These are phyloP conservation scores for Chamaecyparis obtusa DNA, from an alignment of 75 land plant genomes.

Conservation along the genomic window DNA sequence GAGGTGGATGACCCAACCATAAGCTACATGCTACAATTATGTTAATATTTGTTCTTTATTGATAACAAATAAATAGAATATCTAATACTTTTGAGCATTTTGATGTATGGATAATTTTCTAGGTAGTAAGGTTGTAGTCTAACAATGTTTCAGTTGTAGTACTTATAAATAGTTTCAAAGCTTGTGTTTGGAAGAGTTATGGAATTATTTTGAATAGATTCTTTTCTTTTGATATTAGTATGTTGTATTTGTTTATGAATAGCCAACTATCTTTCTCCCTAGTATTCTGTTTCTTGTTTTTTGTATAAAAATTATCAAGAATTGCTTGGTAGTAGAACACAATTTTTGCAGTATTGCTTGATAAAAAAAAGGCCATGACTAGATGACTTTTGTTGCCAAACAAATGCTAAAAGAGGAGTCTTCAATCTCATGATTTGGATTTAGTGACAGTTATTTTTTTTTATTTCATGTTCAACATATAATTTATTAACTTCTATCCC, in stretches of 20 bases:
- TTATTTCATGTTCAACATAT: too few species aligned
- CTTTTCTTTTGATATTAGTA: not conserved
- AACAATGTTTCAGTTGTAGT: too few species aligned
- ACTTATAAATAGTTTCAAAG: too few species aligned
- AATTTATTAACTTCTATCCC: too few species aligned
- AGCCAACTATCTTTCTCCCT: not conserved
- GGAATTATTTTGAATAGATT: too few species aligned
- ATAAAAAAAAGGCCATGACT: not conserved
- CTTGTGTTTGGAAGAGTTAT: too few species aligned
- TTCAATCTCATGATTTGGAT: not conserved
- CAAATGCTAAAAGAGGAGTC: not conserved
- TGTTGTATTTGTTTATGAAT: not conserved
- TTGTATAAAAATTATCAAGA: not conserved
- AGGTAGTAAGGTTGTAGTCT: too few species aligned
- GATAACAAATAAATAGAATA: not conserved
- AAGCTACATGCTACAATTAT: conserved; percentile 96
- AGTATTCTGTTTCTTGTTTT: too few species aligned
- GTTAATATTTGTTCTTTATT: not conserved
- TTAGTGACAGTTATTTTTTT: too few species aligned
- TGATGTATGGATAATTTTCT: too few species aligned
- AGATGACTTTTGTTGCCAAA: not conserved
- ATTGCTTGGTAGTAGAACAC: not conserved
- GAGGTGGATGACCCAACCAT: conserved; percentile 95
- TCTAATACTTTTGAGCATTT: too few species aligned
- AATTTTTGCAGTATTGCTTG: not conserved